Evolutionary conservation across 2,329 filamentous ascomycete genomes (phyloP), one percentile per base, ranked within the genome.

Genomic region (Paecilomyces fulvus): DNA sequence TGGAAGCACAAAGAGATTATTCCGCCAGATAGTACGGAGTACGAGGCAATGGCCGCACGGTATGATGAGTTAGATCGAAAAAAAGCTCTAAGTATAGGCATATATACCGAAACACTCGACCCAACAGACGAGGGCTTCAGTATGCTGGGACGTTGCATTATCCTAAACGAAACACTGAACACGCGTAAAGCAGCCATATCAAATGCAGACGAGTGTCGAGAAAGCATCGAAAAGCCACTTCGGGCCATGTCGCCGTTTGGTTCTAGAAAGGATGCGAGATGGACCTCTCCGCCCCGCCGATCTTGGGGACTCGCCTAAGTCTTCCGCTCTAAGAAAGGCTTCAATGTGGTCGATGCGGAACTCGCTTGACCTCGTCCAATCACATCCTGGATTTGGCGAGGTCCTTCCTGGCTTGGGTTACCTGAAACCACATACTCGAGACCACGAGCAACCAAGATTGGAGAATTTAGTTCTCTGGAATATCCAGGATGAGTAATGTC

Each of bases 321-420:
- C 67, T 71, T 68, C 69, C 68, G 60, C 65, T 70, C 67, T 68
- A 52, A 71, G 69, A 64, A 70, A 68, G 64, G 60, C 60, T 60
- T 54, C 59, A 64, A 4, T 20, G 12, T 17, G 49, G 46, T 48
- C 48, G 30, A 30, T 46, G 65, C 64, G 60, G 61, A 64, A 62
- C 60, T 60, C 63, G 55, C 52, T 49, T 52, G 46, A 20, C 31
- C 43, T 51, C 51, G 52, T 11, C 70, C 71, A 73, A 73, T 74
- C 66, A 73, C 54, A 64, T 25, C 21, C 3, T 46, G 49, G 51
- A 54, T 56, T 72, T 73, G 64, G 65, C 69, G 72, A 73, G 67
- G 33, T 54, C 23, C 37, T 43, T 54, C 23, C 37, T 43, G 37
- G n/a, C 37, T 43, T 43, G 14, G 37, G 9, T 17, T n/a, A 43